Percentiles rank a stretch among this genome's conserved stretches.
Evolutionary conservation across 2,329 filamentous ascomycete species (phyloP).

Genomic region (Diplodia corticola): DNA sequence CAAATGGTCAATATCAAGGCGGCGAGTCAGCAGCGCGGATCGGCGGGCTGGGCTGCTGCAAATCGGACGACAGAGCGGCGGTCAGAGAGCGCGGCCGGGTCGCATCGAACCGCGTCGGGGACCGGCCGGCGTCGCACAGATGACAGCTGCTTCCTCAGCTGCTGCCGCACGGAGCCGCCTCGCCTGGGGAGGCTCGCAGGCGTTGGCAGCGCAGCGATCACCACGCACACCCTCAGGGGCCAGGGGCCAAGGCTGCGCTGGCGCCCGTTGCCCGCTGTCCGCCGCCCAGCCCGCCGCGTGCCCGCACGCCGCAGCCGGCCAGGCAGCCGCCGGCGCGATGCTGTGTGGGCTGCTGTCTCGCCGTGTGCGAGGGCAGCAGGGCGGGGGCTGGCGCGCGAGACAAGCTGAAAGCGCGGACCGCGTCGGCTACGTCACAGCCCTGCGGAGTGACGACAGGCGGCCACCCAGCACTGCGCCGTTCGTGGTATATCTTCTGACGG

Average conservation of each 20-base stretch:
- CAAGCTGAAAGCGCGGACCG: slow-evolving; percentile 11
- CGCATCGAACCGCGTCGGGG: slow-evolving; percentile 16
- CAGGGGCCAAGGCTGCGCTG: background rate
- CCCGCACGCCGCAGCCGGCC: background rate
- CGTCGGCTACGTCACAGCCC: slow-evolving; percentile 5
- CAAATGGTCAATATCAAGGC: slow-evolving; percentile 1
- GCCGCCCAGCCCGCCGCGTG: background rate
- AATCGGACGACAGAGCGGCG: slow-evolving; percentile 20
- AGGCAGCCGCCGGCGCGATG: background rate
- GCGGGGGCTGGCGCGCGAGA: background rate
- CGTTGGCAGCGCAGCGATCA: slow-evolving; percentile 11
- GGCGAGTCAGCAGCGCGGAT: slow-evolving; percentile 13
- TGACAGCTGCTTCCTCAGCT: background rate
- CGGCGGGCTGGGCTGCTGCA: background rate
- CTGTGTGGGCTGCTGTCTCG: slow-evolving; percentile 1
- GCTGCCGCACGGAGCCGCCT: slow-evolving; percentile 10
- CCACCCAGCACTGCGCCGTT: background rate
- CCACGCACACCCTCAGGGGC: background rate
- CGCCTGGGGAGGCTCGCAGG: background rate
- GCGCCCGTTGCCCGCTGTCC: background rate
- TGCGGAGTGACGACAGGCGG: slow-evolving; percentile 1
- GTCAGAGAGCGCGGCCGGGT: slow-evolving; percentile 18
- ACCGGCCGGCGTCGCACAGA: slow-evolving; percentile 1
- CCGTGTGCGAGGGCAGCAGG: slow-evolving; percentile 6
- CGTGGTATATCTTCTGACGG: slow-evolving; percentile 20